These are phyloP conservation scores for Kalmusia sp. DNA, from an alignment of 2,329 filamentous ascomycete genomes.

Conservation along the genomic window DNA sequence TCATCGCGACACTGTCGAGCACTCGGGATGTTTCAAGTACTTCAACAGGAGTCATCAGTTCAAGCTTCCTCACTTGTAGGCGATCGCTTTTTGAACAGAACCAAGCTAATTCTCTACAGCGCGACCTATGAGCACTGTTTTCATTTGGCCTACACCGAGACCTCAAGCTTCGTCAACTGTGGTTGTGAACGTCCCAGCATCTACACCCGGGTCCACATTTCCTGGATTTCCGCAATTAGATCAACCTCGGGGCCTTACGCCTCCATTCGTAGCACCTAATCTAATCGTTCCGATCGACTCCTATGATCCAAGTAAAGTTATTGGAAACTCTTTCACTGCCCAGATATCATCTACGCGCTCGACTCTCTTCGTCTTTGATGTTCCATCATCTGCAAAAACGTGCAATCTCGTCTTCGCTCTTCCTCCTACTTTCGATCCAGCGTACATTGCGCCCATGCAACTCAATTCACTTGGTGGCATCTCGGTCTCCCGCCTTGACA, in stretches of 20 bases:
- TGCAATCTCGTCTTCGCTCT: conserved; percentile 59
- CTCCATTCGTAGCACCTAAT: conserved; percentile 46
- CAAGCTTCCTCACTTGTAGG: not conserved
- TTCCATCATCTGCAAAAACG: conserved; percentile 50
- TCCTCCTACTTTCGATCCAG: conserved; percentile 43
- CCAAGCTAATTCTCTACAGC: conserved; percentile 13
- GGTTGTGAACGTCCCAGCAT: not conserved
- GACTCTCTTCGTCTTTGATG: conserved; percentile 57
- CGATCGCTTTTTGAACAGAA: not conserved
- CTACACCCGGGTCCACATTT: conserved; percentile 11
- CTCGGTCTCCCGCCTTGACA: conserved; percentile 31
- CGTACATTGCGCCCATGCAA: conserved; percentile 44
- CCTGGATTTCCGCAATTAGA: conserved; percentile 13
- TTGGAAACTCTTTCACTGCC: conserved; percentile 50
- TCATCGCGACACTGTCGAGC: conserved; percentile 7
- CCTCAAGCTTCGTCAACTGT: not conserved
- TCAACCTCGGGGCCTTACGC: conserved; percentile 37
- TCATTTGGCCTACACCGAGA: conserved; percentile 17
- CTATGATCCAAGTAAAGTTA: conserved; percentile 45
- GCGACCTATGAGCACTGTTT: conserved; percentile 15
- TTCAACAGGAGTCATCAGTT: not conserved
- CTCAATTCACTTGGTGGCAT: conserved; percentile 44
- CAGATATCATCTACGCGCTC: conserved; percentile 47
- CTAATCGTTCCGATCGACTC: conserved; percentile 48
- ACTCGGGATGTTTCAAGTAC: conserved; percentile 3